Evolutionary conservation across 306 rosid genomes (phyloP).

Genomic region (Begonia peltatifolia): DNA sequence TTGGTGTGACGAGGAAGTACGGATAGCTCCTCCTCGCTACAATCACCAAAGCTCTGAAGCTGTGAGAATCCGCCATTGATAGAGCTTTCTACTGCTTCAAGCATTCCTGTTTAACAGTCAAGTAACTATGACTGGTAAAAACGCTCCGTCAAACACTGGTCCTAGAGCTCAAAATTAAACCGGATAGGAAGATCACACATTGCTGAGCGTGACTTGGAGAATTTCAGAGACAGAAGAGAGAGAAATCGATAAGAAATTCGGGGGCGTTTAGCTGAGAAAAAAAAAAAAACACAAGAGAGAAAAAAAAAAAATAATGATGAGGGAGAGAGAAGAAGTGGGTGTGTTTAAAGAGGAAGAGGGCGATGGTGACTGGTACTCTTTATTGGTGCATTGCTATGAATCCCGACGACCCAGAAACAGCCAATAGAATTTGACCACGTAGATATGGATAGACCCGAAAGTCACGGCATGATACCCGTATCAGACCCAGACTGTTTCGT

Average conservation of each 20-base stretch:
- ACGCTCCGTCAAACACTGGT: slow-evolving; percentile 4
- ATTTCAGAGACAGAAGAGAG: slow-evolving; percentile 23
- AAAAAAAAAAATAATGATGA: slow-evolving; percentile 20
- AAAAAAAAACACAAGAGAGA: slow-evolving; percentile 25
- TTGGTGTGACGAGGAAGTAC: slow-evolving; percentile 97
- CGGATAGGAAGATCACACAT: slow-evolving; percentile 56
- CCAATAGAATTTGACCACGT: slow-evolving; percentile 53
- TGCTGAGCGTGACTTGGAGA: slow-evolving; percentile 14
- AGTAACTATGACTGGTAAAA: not conserved
- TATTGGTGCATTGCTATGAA: slow-evolving; percentile 75
- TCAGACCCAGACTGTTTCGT: slow-evolving; percentile 15
- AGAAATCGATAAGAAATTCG: slow-evolving; percentile 23
- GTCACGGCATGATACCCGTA: slow-evolving; percentile 18
- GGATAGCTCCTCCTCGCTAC: slow-evolving; percentile 93
- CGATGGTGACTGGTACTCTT: slow-evolving; percentile 54
- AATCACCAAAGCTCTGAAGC: slow-evolving; percentile 79
- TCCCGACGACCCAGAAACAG: slow-evolving; percentile 49
- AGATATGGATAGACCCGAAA: not conserved
- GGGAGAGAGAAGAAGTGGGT: not conserved
- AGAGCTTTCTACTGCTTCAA: slow-evolving; percentile 80
- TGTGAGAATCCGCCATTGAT: slow-evolving; percentile 79
- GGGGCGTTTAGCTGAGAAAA: slow-evolving; percentile 29
- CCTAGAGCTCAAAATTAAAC: slow-evolving; percentile 23
- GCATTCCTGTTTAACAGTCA: slow-evolving; percentile 29
- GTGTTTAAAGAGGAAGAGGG: slow-evolving; percentile 8